Conservation (phyloP, 768 basidiomycete species). For the Suillus fuscotomentosus region DNA sequence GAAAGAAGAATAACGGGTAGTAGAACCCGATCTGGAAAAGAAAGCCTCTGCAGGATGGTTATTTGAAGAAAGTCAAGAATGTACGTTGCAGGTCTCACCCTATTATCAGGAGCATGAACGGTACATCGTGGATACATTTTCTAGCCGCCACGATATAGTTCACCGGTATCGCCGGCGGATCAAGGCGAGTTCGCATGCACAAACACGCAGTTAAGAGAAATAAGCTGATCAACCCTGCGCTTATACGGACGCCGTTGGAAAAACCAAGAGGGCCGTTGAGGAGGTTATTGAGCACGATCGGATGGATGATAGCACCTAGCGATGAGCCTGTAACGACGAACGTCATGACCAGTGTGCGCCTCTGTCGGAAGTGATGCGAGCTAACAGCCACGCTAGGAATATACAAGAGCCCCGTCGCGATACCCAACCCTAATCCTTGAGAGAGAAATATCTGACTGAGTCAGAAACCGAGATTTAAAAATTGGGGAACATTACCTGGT, state of each 20-base stretch:
- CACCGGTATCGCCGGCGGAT: not conserved
- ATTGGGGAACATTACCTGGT: slow-evolving; percentile 24
- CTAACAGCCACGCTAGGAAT: slow-evolving; percentile 42
- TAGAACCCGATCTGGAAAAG: slow-evolving; percentile 20
- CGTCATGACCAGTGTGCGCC: slow-evolving; percentile 10
- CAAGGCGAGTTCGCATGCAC: not conserved
- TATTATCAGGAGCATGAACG: slow-evolving; percentile 19
- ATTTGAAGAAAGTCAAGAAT: not conserved
- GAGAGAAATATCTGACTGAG: slow-evolving; percentile 37
- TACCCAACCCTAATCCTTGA: slow-evolving; percentile 43
- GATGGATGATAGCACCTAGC: not conserved
- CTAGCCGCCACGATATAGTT: slow-evolving; percentile 14
- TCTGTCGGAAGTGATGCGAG: slow-evolving; percentile 43
- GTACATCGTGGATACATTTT: slow-evolving; percentile 22
- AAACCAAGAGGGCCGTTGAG: not conserved
- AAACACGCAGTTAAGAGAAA: not conserved
- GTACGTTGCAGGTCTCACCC: slow-evolving; percentile 13
- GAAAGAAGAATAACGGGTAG: slow-evolving; percentile 58
- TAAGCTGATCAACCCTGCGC: not conserved
- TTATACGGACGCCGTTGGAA: not conserved
- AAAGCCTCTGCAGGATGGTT: slow-evolving; percentile 15
- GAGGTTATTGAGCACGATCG: not conserved
- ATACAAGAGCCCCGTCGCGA: slow-evolving; percentile 44
- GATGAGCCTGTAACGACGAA: not conserved
- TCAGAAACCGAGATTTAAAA: not conserved